These are phyloP conservation scores for Yamadazyma akitaensis DNA, from an alignment of 805 yeast species.

Conservation along the genomic window DNA sequence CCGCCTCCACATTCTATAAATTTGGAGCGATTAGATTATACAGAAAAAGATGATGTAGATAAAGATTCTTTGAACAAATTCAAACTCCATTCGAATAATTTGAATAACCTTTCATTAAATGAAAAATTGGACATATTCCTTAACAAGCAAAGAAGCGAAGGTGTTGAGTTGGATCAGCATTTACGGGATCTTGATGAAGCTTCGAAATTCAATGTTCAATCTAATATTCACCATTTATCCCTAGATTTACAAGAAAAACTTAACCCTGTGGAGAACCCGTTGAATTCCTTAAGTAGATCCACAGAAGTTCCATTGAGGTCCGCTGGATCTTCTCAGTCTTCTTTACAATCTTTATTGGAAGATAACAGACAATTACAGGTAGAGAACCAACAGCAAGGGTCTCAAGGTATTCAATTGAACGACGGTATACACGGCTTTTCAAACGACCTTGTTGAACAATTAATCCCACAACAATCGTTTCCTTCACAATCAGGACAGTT, in stretches of 20 bases:
- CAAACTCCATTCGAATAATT: constrained; percentile 23
- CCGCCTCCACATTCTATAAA: constrained; percentile 26
- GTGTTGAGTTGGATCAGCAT: constrained; percentile 33
- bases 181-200: constrained; percentile 28
- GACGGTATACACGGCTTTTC: constrained; percentile 45
- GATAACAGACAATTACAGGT: constrained; percentile 24
- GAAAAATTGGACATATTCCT: constrained; percentile 46
- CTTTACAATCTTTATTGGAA: constrained; percentile 33
- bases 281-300: constrained; percentile 27
- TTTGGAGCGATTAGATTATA: constrained; percentile 8
- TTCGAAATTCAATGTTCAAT: constrained; percentile 23
- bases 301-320: constrained; percentile 24
- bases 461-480: constrained; percentile 21
- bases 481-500: constrained; percentile 3
- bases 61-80: constrained; percentile 14
- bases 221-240: constrained; percentile 35
- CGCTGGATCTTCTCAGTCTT: constrained; percentile 40
- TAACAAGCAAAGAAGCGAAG: constrained; percentile 9
- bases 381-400: constrained; percentile 11
- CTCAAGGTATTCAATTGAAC: constrained; percentile 32
- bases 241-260: constrained; percentile 23
- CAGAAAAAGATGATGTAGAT: constrained; percentile 17
- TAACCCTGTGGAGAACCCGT: constrained; percentile 27
- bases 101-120: constrained; percentile 35
- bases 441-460: constrained; percentile 32